Evolutionary conservation across 1,284 basidiomycete species (phyloP), one percentile per base, ranked within the genome.

Genomic region (Trametes pubescens): DNA sequence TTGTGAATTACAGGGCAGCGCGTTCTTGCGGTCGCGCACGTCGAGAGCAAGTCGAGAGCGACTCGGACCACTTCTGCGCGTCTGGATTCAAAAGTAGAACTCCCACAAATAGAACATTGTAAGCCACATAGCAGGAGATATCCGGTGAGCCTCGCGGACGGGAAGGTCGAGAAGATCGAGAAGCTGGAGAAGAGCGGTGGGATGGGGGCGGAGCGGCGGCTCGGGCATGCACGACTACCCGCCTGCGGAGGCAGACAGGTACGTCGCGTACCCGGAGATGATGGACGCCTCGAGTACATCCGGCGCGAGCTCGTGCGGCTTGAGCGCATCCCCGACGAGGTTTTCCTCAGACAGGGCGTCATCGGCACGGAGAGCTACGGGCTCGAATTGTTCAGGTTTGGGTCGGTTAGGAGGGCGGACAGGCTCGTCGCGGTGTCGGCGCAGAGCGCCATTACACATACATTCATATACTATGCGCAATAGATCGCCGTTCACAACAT

Each of bases 231-330:
- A 88, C 65, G 91, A 92, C 73, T 91, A 89, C 73, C 74, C 77
- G 35, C 84, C 84, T n/a, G 77, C 76, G 26, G 84, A 90, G 68
- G 82, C 79, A 34, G 82, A 84, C 72, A 87, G 89, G 70, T 92
- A 94, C 70, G 79, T 94, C 18, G 78, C 83, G 65, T 94, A 95
- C 72, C 89, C 93, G 0, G 86, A 90, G 74, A 83, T 92, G 47
- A 90, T 98, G 82, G 85, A 90, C 53, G 81, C 84, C 46, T 78
- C n/a, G 79, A 77, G 49, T 98, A 95, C 72, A 79, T 96, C 35
- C 82, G 95, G 59, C 81, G 87, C 66, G 96, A 99, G 80, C 79
- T 94, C 38, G 79, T 81, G 40, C 79, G 96, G 49, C 79, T 98
- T 26, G 92, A 95, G 71, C 73, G 74, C 32, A 74, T 98, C 37